Conservation (phyloP, 2,329 filamentous ascomycete genomes). For the Ophiostoma tasmaniense region DNA sequence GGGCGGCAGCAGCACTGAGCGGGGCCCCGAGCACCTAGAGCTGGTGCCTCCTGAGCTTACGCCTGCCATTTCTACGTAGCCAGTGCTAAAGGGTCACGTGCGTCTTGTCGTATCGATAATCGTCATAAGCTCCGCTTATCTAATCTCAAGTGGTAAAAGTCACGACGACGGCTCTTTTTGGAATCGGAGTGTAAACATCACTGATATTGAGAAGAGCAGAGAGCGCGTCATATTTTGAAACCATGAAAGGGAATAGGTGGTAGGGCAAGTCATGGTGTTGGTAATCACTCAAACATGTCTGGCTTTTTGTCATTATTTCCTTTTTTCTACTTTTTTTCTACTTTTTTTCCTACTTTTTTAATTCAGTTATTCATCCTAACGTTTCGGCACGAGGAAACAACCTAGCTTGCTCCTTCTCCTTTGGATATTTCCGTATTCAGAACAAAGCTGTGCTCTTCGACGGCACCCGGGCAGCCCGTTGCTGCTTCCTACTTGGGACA, state of each 20-base stretch:
- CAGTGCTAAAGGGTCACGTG: not conserved
- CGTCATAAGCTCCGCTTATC: not conserved
- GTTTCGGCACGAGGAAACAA: not conserved
- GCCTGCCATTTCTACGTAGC: not conserved
- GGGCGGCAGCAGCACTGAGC: not conserved
- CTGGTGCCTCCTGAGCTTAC: not conserved
- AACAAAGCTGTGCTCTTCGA: not conserved
- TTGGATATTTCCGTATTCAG: not conserved
- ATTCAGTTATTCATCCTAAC: too few relatives aligned
- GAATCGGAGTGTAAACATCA: not conserved
- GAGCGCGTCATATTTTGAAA: not conserved
- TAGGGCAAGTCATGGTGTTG: not conserved
- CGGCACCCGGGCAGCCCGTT: not conserved
- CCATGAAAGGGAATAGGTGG: not conserved
- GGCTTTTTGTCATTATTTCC: not conserved
- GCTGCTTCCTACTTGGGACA: not conserved
- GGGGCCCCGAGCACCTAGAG: constrained; percentile 11
- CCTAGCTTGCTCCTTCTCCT: not conserved
- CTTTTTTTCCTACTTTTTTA: not conserved
- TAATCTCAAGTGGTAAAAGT: not conserved
- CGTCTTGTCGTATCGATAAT: not conserved
- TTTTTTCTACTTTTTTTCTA: not conserved
- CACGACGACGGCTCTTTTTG: not conserved
- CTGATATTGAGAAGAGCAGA: not conserved
- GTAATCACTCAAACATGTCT: not conserved